Conservation (phyloP, 176 grass and related monocot species). For the Eremochloa ophiuroides region DNA sequence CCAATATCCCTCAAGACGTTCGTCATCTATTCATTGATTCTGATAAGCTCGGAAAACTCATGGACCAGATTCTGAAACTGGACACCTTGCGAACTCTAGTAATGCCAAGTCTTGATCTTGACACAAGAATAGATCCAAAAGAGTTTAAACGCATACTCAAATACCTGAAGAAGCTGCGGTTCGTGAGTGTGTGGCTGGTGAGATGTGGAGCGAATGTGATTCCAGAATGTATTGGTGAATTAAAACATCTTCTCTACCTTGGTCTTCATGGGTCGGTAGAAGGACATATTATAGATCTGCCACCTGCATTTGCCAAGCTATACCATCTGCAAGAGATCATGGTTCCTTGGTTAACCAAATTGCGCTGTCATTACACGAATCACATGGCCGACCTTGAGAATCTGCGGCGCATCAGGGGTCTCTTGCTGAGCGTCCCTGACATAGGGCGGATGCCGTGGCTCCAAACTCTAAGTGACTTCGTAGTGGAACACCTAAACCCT, state of each 20-base stretch:
- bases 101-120: not conserved
- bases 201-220: not conserved
- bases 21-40: not conserved
- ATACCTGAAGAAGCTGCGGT: not conserved
- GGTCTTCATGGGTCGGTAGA: not conserved
- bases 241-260: conserved; percentile 21
- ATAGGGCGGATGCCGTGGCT: conserved; percentile 1
- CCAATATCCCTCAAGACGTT: not conserved
- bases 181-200: not conserved
- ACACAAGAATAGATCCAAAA: not conserved
- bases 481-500: too few species aligned
- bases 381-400: not conserved
- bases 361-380: not conserved
- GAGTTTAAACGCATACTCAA: not conserved
- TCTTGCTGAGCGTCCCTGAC: not conserved
- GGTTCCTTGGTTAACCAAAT: too few species aligned
- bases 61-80: conserved; percentile 1
- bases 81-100: conserved; percentile 15
- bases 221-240: not conserved
- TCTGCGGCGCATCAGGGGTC: not conserved
- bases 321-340: conserved; percentile 1
- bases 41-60: not conserved
- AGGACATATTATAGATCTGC: not conserved
- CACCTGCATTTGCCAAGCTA: not conserved
- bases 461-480: too few species aligned